Percentiles rank a stretch among this genome's conserved stretches.
Conservation (phyloP, 2,329 filamentous ascomycete species). For the Cytospora leucostoma region DNA sequence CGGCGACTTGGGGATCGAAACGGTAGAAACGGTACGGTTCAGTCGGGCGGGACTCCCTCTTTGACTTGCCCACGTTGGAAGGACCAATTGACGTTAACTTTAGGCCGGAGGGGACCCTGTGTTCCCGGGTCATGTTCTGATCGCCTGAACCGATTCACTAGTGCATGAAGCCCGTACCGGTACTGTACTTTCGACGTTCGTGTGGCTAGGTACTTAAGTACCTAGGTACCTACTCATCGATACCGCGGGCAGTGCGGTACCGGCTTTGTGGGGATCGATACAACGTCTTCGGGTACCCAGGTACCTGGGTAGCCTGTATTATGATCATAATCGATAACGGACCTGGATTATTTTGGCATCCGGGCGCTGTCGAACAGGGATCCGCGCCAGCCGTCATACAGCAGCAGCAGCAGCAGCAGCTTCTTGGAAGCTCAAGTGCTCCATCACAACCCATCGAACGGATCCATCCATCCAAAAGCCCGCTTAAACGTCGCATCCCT, state of each 20-base stretch:
- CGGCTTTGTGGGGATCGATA: too few species aligned
- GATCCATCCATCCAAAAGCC: slow-evolving; percentile 3
- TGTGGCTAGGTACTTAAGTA: not conserved
- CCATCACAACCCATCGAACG: too few species aligned
- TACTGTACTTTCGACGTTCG: too few species aligned
- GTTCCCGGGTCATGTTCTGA: not conserved
- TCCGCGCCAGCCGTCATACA: slow-evolving; percentile 8
- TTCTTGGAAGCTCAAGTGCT: not conserved
- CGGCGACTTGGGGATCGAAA: not conserved
- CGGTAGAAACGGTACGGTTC: too few species aligned
- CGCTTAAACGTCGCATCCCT: slow-evolving; percentile 12
- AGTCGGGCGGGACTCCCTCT: not conserved
- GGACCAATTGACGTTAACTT: not conserved
- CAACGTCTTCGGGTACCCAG: not conserved
- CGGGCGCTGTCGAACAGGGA: not conserved
- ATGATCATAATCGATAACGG: not conserved
- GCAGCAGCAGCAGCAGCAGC: not conserved
- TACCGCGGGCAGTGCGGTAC: too few species aligned
- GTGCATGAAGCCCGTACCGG: too few species aligned
- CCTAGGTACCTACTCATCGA: not conserved
- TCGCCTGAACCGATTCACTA: not conserved
- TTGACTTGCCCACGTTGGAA: not conserved
- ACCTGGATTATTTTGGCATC: slow-evolving; percentile 4
- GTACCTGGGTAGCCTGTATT: not conserved
- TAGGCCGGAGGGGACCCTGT: slow-evolving; percentile 2